These are phyloP conservation scores for Silene vulgaris DNA, from an alignment of 179 eudicot genomes.

Conservation along the genomic window DNA sequence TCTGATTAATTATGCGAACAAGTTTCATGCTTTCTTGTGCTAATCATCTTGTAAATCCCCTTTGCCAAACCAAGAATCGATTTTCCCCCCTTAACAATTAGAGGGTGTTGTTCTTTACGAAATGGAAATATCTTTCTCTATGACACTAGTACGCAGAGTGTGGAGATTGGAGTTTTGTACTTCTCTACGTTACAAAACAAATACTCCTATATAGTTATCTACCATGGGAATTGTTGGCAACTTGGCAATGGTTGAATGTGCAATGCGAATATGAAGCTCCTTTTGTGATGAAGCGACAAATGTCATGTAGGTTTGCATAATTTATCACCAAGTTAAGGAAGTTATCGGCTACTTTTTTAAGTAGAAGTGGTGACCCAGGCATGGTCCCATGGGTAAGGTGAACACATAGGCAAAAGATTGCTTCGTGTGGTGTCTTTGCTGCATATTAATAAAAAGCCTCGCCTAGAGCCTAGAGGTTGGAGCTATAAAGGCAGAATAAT, in stretches of 20 bases:
- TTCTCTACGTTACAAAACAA: background rate
- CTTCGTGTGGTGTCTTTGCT: background rate
- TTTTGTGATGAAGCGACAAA: background rate
- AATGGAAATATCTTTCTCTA: background rate
- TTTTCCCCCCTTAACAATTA: background rate
- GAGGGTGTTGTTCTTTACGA: background rate
- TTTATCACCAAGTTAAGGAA: background rate
- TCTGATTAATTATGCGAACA: background rate
- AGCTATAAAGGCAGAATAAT: background rate
- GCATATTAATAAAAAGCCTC: background rate
- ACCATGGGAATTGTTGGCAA: background rate
- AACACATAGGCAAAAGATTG: background rate
- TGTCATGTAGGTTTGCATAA: background rate
- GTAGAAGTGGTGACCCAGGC: constrained; percentile 1
- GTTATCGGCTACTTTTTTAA: background rate
- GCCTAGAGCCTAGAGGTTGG: background rate
- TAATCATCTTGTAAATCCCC: constrained; percentile 3
- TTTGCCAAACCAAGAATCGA: background rate
- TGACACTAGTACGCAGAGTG: background rate
- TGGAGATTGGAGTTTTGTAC: background rate
- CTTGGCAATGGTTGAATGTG: background rate
- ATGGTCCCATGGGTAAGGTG: background rate
- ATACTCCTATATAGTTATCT: background rate
- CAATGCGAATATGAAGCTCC: background rate
- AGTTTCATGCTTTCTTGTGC: constrained; percentile 9